Base-by-base conservation (phyloP, 305 asterid genomes). In the Fraxinus platypoda region DNA sequence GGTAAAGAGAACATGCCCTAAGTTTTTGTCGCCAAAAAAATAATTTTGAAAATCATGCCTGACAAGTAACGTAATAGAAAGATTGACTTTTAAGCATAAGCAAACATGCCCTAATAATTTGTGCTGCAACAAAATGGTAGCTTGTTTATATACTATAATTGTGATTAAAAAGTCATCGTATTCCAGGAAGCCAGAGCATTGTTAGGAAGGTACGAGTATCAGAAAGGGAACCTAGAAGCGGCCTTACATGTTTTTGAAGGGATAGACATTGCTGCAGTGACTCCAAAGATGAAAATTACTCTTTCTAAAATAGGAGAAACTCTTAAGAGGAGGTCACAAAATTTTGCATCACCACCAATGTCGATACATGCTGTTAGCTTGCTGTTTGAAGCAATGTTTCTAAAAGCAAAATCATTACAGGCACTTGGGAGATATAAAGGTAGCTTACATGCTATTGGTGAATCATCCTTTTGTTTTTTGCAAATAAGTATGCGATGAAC, bases 191-290 rank as follows among this genome's bases (percentile, higher is more conserved):
- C 98, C 38, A 92, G 99, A 85, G 98, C 99, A 28, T 84, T 96
- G 85, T 87, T 96, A 80, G 99, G 98, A 84, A 91, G 99, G 87
- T 96, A 91, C 41, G 99, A 96, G 84, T 93, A 91, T 87, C 99
- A 96, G 78, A 96, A 92, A 81, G 98, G 98, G 41, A 94, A 96
- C 82, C 82, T 93, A 77, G 97, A 96, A 90, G 95, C 97, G 68
- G 98, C 99, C 79, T 84, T 96, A 77, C 98, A 91, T 81, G 98
- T 96, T 70, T 96, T 94, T 75, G 98, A 94, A 91, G 99, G 99
- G 83, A 94, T 96, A 26, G 98, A 96, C 85, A 83, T 94, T 84
- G 86, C 91, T 83, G 86, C 94, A 37, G 90, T 92, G 77, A 88
- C 92, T 76, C 94, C 98, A 78, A 94, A 93, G 91, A 89, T 96